These are phyloP conservation scores for Cladorrhinum sp. DNA, from an alignment of 2,329 filamentous ascomycete species.

Conservation along the genomic window DNA sequence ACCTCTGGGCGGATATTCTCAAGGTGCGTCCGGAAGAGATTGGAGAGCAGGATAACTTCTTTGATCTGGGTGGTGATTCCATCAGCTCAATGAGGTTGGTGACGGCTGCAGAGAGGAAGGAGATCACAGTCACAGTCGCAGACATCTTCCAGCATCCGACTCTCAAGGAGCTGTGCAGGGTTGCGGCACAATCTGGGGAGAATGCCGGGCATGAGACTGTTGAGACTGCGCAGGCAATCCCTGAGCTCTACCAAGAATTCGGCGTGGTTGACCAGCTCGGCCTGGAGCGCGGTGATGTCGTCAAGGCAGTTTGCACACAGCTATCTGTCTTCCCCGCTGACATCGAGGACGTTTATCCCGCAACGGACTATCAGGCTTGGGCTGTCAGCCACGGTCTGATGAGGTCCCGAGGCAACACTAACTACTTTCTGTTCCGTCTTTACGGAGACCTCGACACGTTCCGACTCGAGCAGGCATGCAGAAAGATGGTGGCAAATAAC, in stretches of 20 bases:
- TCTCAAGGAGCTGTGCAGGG: conserved; percentile 1
- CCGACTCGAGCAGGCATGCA: conserved; percentile 21
- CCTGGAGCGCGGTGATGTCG: conserved; percentile 10
- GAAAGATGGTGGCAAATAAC: conserved; percentile 16
- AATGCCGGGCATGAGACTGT: not conserved
- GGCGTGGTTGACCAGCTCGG: conserved; percentile 5
- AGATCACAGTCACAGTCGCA: conserved; percentile 38
- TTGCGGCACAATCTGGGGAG: not conserved
- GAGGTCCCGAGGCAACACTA: conserved; percentile 17
- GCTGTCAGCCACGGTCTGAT: conserved; percentile 13
- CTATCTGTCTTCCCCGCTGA: conserved; percentile 13
- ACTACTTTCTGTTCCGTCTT: conserved; percentile 28
- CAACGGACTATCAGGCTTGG: conserved; percentile 14
- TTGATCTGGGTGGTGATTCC: conserved; percentile 48
- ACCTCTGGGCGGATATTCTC: conserved; percentile 35
- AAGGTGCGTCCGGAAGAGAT: conserved; percentile 20
- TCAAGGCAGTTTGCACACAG: conserved; percentile 8
- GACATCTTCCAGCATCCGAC: conserved; percentile 17
- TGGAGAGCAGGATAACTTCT: conserved; percentile 42
- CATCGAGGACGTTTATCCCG: conserved; percentile 13
- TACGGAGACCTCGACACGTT: conserved; percentile 19
- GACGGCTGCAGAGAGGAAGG: conserved; percentile 36
- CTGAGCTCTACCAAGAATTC: conserved; percentile 18
- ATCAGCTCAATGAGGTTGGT: conserved; percentile 49
- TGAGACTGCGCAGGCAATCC: not conserved